Evolutionary conservation across 108 stramenopile species (phyloP), one percentile per base, ranked within the genome.

Genomic region (Nannochloropsis oceanica): DNA sequence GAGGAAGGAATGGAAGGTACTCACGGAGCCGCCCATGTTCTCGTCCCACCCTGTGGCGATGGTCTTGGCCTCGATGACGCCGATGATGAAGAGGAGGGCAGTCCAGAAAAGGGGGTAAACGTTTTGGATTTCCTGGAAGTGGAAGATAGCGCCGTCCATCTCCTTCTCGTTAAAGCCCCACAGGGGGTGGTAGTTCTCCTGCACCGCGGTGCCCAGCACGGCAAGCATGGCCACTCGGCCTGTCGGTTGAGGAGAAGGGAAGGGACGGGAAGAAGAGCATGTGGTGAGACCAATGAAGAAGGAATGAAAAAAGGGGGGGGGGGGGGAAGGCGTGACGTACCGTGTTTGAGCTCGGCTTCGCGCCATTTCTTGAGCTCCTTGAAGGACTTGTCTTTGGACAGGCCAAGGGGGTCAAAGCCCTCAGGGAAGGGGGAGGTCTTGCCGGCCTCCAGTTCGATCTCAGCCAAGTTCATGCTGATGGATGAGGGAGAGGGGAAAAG

Each of bases 311-410:
- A n/a, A n/a, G n/a, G n/a, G 59, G 59, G 9, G n/a, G 59, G 59
- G 22, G 25, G 8, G 24, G 83, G 26, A 10, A 9, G 59, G 59
- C 18, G 59, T 18, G 9, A 73, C 59, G n/a, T 73, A 73, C 59
- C 88, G 87, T 89, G 88, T 79, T 89, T 93, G 22, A 94, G 91
- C 82, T 94, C 93, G n/a, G 95, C 94, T 90, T 95, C 95, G 82
- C 94, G 94, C 92, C 93, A 95, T 89, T 93, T 92, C 90, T 93
- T 93, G 43, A 93, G 81, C 82, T 92, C 92, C 80, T 87, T 86
- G 34, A 89, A 92, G 83, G 93, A 94, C 24, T 93, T 93, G 88
- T 93, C 93, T 79, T 89, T 93, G 27, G 94, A 91, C 43, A 95
- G 91, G 22, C 91, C 91, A 26, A 94, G 91, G 25, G 94, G 94